Conservation (phyloP, 139 green algal genomes). For the Coelastrella sp. region DNA sequence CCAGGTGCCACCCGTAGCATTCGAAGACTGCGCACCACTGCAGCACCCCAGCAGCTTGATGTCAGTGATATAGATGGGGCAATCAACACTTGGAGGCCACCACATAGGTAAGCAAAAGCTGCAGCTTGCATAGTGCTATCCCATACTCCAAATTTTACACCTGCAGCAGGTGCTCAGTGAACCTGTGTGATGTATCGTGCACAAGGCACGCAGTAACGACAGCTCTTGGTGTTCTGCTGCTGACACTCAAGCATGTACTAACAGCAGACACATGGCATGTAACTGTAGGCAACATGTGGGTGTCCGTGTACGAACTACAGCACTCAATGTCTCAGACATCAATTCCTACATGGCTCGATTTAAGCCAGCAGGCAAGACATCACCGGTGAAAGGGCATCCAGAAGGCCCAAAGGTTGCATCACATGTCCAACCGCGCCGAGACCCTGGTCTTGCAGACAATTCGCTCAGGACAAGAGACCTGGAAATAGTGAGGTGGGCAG, state of each 20-base stretch:
- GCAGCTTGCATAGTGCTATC: not conserved
- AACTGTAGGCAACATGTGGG: constrained; percentile 3
- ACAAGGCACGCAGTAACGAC: not conserved
- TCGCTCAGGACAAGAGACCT: constrained; percentile 26
- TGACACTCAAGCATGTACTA: no score
- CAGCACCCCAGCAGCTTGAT: constrained; percentile 5
- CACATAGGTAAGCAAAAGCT: not conserved
- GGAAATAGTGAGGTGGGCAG: constrained; percentile 12
- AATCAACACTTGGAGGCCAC: not conserved
- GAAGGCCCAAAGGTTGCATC: not conserved
- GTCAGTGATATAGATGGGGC: constrained; percentile 36
- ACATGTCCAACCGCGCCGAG: not conserved
- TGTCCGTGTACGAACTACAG: not conserved
- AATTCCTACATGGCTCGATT: constrained; percentile 18
- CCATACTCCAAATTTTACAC: no score
- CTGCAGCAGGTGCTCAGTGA: no score
- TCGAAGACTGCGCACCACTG: not conserved
- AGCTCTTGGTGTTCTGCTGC: not conserved
- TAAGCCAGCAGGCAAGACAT: not conserved
- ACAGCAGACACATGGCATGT: not conserved
- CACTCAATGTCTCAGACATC: constrained; percentile 26
- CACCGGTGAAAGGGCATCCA: constrained; percentile 12
- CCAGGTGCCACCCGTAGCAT: not conserved
- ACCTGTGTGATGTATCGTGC: not conserved
- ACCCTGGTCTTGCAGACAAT: not conserved